Percentiles rank a stretch among this genome's conserved stretches.
These are phyloP conservation scores for Brassica juncea DNA, from an alignment of 345 rosid species.

Conservation along the genomic window DNA sequence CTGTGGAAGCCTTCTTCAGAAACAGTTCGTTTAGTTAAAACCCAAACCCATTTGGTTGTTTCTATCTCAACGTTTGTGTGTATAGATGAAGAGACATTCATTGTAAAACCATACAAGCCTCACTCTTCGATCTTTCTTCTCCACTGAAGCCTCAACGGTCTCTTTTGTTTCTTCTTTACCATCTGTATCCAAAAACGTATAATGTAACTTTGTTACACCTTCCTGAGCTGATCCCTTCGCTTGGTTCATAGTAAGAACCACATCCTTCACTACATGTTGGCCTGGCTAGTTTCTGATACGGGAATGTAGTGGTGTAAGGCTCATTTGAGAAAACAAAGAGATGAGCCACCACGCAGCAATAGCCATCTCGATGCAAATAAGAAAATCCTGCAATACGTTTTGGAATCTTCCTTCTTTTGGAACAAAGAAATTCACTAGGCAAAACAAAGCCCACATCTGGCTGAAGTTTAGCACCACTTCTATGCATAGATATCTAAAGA, in stretches of 20 bases:
- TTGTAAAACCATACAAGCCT: background rate
- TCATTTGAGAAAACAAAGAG: slow-evolving; percentile 67
- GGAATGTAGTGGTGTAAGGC: slow-evolving; percentile 52
- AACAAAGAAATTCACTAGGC: too few relatives aligned
- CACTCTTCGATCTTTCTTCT: slow-evolving; percentile 18
- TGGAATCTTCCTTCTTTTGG: too few relatives aligned
- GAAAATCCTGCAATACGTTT: too few relatives aligned
- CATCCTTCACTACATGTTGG: slow-evolving; percentile 70
- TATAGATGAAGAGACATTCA: background rate
- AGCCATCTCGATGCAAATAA: too few relatives aligned
- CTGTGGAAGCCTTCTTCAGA: slow-evolving; percentile 78
- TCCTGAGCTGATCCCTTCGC: slow-evolving; percentile 81
- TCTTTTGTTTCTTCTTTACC: slow-evolving; percentile 44
- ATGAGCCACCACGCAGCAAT: slow-evolving; percentile 74
- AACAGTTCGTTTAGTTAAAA: slow-evolving; percentile 63
- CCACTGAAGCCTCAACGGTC: slow-evolving; percentile 39
- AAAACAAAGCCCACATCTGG: too few relatives aligned
- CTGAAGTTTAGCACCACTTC: too few relatives aligned
- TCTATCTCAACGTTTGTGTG: slow-evolving; percentile 12
- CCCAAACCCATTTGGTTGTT: background rate
- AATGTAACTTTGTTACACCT: slow-evolving; percentile 72
- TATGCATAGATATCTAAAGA: too few relatives aligned
- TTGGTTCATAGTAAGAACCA: slow-evolving; percentile 80
- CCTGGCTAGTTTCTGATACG: slow-evolving; percentile 13
- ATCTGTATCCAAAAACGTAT: slow-evolving; percentile 41